Base-by-base conservation (phyloP, 2,329 filamentous ascomycete species). In the Beauveria sp. region DNA sequence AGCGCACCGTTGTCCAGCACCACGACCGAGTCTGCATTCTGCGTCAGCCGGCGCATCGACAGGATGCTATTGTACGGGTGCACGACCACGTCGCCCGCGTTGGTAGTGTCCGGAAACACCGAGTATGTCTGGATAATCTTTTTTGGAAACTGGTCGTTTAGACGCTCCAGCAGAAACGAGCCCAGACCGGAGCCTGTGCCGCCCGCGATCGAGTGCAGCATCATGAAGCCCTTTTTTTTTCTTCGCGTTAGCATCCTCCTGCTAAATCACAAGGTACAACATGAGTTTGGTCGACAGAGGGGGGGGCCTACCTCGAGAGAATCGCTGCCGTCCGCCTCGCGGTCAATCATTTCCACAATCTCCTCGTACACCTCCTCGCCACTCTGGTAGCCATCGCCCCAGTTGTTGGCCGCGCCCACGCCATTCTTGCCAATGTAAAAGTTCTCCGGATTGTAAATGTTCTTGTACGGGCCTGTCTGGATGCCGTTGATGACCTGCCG, bases 401-500 rank as follows among this genome's bases (percentile, higher is more conserved):
- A 99, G 75, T 98, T 99, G 76, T 99, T 99, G 51, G 92, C 95
- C 7, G 95, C 95, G 51, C 95, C 95, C 60, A 91, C 86, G 62
- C 95, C 95, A 77, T 93, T 89, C 74, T 96, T 96, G 69, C 93
- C 91, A 58, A 98, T 86, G 73, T 96, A 99, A 78, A 98, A 97
- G 80, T 99, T 99, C 76, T 99, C 95, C 0, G 95, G 95, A 73
- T 99, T 99, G 84, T 99, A 99, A 63, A 99, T 99, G 74, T 99
- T 98, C 75, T 89, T 91, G 80, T 99, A 99, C 0, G 93, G 88
- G 1, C 95, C 92, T 10, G 88, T 89, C 77, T 98, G 93, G 68
- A 99, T 99, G 64, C 86, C 81, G 72, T 98, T 90, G 71, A 99
- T 89, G 65, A 98, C 89, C 87, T 80, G 65, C 14, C 34, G 3